A percentile compares a stretch with the other conserved stretches of the same genome.
These are phyloP conservation scores for Karstenula rhodostoma DNA, from an alignment of 2,329 filamentous ascomycete genomes.

Conservation along the genomic window DNA sequence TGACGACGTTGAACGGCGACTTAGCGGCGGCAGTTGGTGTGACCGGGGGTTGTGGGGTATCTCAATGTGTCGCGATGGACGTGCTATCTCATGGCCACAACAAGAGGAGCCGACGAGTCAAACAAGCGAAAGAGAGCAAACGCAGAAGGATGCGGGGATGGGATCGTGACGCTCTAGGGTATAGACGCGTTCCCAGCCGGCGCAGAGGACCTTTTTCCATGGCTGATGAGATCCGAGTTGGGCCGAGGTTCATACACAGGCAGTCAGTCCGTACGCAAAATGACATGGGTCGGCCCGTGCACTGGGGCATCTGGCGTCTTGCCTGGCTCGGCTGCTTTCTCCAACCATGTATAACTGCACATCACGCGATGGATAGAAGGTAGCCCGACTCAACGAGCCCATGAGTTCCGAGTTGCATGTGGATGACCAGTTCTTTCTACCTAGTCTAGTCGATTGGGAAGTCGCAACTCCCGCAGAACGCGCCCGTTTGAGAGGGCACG, in stretches of 20 bases:
- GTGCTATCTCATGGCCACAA: conserved; percentile 36
- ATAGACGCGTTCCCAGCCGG: conserved; percentile 20
- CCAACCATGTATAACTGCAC: neutral
- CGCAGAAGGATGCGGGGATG: conserved; percentile 24
- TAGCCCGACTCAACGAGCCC: neutral
- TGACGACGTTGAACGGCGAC: conserved; percentile 13
- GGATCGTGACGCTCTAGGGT: conserved; percentile 14
- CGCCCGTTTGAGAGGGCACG: conserved; percentile 16
- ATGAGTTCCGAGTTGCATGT: neutral
- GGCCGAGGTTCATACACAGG: conserved; percentile 39
- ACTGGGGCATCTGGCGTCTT: neutral
- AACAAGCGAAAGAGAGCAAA: conserved; percentile 14
- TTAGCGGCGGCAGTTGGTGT: conserved; percentile 26
- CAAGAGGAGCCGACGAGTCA: neutral
- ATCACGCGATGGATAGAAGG: neutral
- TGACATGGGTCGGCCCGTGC: conserved; percentile 13
- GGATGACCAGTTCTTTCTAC: neutral
- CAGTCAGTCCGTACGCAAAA: conserved; percentile 21
- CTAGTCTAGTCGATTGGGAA: neutral
- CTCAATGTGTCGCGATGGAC: conserved; percentile 16
- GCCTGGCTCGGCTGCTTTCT: neutral
- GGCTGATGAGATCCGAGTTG: conserved; percentile 41
- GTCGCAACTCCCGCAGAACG: too few relatives aligned
- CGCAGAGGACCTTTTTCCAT: conserved; percentile 36
- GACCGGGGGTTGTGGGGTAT: conserved; percentile 25